These are phyloP conservation scores for Aspergillus terreus DNA, from an alignment of 2,329 filamentous ascomycete species.

Conservation along the genomic window DNA sequence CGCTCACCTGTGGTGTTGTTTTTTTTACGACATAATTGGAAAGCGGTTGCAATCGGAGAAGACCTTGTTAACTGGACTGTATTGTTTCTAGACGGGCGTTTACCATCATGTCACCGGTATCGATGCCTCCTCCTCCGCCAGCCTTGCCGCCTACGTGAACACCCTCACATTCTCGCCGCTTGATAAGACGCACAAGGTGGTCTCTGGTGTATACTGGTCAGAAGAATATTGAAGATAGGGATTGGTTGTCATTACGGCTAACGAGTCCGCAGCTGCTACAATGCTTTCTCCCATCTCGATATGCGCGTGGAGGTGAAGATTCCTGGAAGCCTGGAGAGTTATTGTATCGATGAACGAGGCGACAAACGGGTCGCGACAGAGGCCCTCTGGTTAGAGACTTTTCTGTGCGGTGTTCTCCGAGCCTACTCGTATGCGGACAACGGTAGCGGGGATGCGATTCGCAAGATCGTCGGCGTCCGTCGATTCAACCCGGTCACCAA, in stretches of 20 bases:
- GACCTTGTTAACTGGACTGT: conserved; percentile 1
- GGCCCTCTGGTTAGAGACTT: conserved; percentile 94
- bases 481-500: conserved; percentile 97
- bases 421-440: conserved; percentile 97
- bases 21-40: not conserved
- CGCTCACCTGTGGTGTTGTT: not conserved
- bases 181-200: conserved; percentile 82
- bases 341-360: conserved; percentile 94
- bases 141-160: conserved; percentile 96
- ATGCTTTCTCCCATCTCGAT: conserved; percentile 95
- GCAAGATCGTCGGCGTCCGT: conserved; percentile 94
- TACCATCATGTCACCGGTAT: conserved; percentile 98
- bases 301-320: conserved; percentile 99
- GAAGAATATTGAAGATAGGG: conserved; percentile 16
- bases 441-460: conserved; percentile 87
- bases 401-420: conserved; percentile 87
- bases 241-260: conserved; percentile 7
- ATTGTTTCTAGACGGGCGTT: conserved; percentile 65
- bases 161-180: conserved; percentile 88
- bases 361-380: conserved; percentile 93
- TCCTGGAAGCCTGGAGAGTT: conserved; percentile 92
- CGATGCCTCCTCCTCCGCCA: conserved; percentile 95
- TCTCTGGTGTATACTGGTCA: conserved; percentile 91
- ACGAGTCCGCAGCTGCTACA: conserved; percentile 70
- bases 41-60: not conserved